Conservation (phyloP, 495 filamentous ascomycete genomes). For the Xylaria longipes region DNA sequence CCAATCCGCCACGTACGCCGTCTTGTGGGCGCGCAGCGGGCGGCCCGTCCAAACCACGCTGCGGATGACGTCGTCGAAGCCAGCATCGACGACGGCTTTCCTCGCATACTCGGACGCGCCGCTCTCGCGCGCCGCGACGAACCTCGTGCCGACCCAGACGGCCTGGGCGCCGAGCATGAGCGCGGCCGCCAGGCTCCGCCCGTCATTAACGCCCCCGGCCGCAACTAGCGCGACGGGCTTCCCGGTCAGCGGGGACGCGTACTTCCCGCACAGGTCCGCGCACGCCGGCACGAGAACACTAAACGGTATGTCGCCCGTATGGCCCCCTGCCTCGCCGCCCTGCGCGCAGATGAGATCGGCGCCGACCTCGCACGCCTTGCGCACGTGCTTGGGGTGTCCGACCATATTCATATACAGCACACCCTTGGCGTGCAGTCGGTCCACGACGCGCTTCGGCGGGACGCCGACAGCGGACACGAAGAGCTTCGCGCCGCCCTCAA, state of each 20-base stretch:
- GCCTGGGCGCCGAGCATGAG: conserved; percentile 87
- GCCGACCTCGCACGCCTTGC: conserved; percentile 85
- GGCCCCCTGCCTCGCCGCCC: conserved; percentile 70
- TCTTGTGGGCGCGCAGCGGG: conserved; percentile 87
- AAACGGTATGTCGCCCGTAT: conserved; percentile 68
- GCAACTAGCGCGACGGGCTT: conserved; percentile 87
- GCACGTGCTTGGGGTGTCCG: conserved; percentile 94
- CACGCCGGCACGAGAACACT: conserved; percentile 76
- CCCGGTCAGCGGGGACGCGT: conserved; percentile 84
- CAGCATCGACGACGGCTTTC: conserved; percentile 87
- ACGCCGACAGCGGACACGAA: conserved; percentile 96
- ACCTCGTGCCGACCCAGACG: conserved; percentile 94
- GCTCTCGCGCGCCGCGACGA: conserved; percentile 89
- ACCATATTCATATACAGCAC: conserved; percentile 99
- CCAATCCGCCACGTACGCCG: conserved; percentile 90
- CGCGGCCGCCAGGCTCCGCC: conserved; percentile 82
- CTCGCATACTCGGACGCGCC: conserved; percentile 90
- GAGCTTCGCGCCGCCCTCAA: conserved; percentile 81
- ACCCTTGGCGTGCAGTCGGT: conserved; percentile 79
- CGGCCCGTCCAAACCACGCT: conserved; percentile 97
- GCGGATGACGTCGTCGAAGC: conserved; percentile 88
- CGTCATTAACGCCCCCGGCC: conserved; percentile 90
- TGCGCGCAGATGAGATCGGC: conserved; percentile 77
- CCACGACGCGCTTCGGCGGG: conserved; percentile 82
- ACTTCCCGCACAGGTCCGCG: conserved; percentile 70